Conservation (phyloP, 2,329 filamentous ascomycete species). For the Hortaea werneckii region DNA sequence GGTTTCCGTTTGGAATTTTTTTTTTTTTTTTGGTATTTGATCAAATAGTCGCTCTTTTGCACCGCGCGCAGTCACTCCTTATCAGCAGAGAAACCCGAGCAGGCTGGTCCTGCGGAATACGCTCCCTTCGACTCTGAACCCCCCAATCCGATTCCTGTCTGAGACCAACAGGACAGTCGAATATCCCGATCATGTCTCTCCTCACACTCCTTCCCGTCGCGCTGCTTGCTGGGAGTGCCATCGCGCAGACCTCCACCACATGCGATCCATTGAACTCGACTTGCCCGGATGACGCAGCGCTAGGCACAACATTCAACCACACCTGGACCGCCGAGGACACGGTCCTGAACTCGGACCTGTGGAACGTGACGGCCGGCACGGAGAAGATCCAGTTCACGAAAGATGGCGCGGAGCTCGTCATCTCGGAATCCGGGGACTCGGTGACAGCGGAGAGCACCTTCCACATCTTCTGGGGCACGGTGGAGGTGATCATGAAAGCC, state of each 20-base stretch:
- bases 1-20: too few species aligned
- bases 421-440: constrained; percentile 59
- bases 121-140: too few species aligned
- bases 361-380: constrained; percentile 50
- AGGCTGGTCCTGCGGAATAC: constrained; percentile 5
- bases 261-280: constrained; percentile 67
- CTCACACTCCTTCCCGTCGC: constrained; percentile 13
- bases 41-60: too few species aligned
- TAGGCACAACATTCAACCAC: constrained; percentile 54
- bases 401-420: constrained; percentile 57
- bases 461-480: constrained; percentile 77
- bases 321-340: constrained; percentile 52
- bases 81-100: too few species aligned
- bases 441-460: constrained; percentile 71
- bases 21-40: too few species aligned
- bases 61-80: constrained; percentile 3
- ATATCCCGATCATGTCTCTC: constrained; percentile 10
- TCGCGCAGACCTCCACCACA: constrained; percentile 62
- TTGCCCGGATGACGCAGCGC: constrained; percentile 62
- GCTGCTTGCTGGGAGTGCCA: constrained; percentile 12
- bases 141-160: too few species aligned
- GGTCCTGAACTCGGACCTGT: constrained; percentile 29
- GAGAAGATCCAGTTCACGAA: constrained; percentile 48
- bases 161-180: too few species aligned
- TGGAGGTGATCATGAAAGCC: constrained; percentile 69